Base-by-base conservation (phyloP, 805 yeast genomes). In the Nakazawaea sp. region DNA sequence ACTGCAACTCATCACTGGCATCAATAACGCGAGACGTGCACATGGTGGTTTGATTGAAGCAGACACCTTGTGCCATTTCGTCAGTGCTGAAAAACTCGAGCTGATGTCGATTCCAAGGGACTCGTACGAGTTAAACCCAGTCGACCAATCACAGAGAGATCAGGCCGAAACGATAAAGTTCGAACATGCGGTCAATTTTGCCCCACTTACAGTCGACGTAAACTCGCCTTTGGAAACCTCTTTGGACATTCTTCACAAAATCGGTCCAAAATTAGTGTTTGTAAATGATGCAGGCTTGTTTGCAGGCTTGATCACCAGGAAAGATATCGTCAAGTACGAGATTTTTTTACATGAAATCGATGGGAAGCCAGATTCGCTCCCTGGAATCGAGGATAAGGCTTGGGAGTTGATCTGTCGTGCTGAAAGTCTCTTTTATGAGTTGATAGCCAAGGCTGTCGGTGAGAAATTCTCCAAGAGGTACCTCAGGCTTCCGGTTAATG, bases 221-320 rank as follows among this genome's bases (percentile, higher is more conserved):
- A 53, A 58, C 23, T 65, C 79, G 0, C 67, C 82, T 0, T 56
- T 89, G 23, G 82, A 80, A 43, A 65, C 72, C 19, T 70, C 81
- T 1, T 58, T 79, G 42, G 81, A 81, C 25, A 58, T 87, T 18
- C 90, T 92, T 53, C 70, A 75, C 41, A 78, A 81, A 45, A 52
- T 88, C 20, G 96, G 97, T 0, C 95, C 96, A 7, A 65, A 83
- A 30, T 70, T 78, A 20, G 67, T 92, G 1, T 64, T 81, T 29
- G 80, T 85, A 2, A 81, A 79, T 38, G 67, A 75, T 8, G 58
- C 68, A 21, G 92, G 89, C 2, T 43, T 52, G 2, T 51, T 86
- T 13, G 68, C 67, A 12, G 98, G 98, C 0, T 51, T 86, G n/a
- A 61, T 94, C 1, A 86, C 96, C 0, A 69, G 89, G 40, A 92